Percentiles rank a stretch among this genome's conserved stretches.
Evolutionary conservation across 73 alveolate genomes (phyloP).

Genomic region (Paramecium biaurelia): DNA sequence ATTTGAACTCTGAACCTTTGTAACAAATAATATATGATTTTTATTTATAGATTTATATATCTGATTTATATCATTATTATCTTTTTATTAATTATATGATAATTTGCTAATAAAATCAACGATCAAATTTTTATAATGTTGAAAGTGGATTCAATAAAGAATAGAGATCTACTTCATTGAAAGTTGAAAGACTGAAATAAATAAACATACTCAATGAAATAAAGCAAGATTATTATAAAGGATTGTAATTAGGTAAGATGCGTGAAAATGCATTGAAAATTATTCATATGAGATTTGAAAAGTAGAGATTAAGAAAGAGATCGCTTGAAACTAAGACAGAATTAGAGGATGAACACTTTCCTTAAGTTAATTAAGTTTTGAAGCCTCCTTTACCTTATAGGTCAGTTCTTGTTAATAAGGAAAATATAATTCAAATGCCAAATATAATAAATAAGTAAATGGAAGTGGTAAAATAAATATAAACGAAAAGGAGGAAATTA

Average conservation of each 20-base stretch:
- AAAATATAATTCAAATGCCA: not conserved
- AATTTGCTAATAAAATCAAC: not conserved
- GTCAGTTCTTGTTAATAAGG: not conserved
- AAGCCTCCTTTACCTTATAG: not conserved
- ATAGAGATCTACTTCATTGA: not conserved
- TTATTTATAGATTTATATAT: not conserved
- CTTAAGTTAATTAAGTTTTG: not conserved
- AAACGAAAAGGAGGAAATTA: not conserved
- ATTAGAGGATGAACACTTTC: not conserved
- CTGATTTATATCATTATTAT: not conserved
- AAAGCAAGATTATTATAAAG: not conserved
- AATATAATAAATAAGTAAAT: not conserved
- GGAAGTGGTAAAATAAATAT: not conserved
- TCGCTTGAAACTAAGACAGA: constrained; percentile 1
- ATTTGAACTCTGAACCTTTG: too few species aligned
- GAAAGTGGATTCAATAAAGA: not conserved
- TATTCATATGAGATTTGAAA: not conserved
- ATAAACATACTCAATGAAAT: not conserved
- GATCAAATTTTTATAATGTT: not conserved
- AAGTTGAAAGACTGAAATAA: not conserved
- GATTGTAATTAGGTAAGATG: not conserved
- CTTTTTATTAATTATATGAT: not conserved
- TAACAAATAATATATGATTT: not conserved
- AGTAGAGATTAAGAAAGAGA: not conserved
- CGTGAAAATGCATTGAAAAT: not conserved